Base-by-base conservation (phyloP, 768 basidiomycete genomes). In the Naganishia vishniacii region DNA sequence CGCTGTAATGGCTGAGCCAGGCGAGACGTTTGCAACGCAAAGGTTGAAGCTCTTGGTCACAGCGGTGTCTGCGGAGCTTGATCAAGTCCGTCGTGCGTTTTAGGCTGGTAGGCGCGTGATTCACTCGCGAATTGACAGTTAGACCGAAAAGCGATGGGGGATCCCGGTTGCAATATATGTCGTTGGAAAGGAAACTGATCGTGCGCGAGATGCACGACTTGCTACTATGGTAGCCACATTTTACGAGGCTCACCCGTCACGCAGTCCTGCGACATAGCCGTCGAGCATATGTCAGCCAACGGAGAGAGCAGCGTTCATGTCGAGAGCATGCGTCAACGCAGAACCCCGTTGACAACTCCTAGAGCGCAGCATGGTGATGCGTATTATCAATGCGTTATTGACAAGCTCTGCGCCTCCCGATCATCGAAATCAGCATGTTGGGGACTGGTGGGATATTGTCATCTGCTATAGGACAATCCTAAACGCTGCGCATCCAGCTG, bases 371-470 rank as follows among this genome's bases (percentile, higher is more conserved):
- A 73, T 71, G 53, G 70, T 73, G 4, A 51, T 73, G 5, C 63
- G 70, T 4, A 70, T 70, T 49, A 64, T 73, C 47, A 69, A 71
- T 20, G 65, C 67, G 18, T 48, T 73, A 41, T 48, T 69, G 51
- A 64, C 65, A 60, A 65, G 65, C 37, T 41, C 59, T 12, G 46
- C 45, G 28, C 20, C 41, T n/a, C 61, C 67, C 11, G 68, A 68
- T 34, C 47, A 62, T 16, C 65, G 68, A 51, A 67, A 65, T 40
- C 65, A 67, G 29, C 63, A 64, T 42, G 68, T 71, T 0, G 67
- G 69, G 66, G 70, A 73, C 41, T 73, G 72, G 72, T 73, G 72
- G 72, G 67, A 69, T 25, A 71, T 73, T 66, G 72, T 69, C 37
- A 61, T 20, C 28, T 4, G 4, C 23, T 15, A 11, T 41, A 12